Conservation (phyloP, 306 rosid species). For the Fragaria ananassa region DNA sequence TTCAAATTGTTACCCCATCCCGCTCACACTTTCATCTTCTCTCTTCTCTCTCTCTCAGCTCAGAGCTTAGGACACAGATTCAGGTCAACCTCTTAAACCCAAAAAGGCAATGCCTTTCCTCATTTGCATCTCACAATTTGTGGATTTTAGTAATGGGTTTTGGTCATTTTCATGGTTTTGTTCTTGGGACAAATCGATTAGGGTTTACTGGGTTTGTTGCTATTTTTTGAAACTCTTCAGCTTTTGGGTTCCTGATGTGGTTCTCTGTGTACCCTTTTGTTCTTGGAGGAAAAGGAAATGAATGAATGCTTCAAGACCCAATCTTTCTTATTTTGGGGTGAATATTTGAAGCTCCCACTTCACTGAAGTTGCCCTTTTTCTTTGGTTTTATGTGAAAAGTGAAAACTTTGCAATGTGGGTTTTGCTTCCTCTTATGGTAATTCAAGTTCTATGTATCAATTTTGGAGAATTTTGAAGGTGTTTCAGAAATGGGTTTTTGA, state of each 20-base stretch:
- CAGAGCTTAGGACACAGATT: conserved; percentile 41
- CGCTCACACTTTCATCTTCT: conserved; percentile 20
- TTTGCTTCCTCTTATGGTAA: background rate
- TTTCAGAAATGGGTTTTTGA: background rate
- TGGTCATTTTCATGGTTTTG: background rate
- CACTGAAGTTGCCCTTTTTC: background rate
- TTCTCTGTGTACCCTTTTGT: background rate
- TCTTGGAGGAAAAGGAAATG: conserved; percentile 6
- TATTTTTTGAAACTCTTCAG: conserved; percentile 1
- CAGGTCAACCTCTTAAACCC: conserved; percentile 40
- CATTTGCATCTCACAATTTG: background rate
- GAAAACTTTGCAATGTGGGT: background rate
- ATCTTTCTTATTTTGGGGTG: background rate
- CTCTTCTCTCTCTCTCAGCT: background rate
- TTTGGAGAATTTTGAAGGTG: conserved; percentile 12
- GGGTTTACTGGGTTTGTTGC: conserved; percentile 24
- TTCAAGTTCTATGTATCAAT: conserved; percentile 4
- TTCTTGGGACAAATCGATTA: conserved; percentile 17
- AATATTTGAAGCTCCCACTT: conserved; percentile 4
- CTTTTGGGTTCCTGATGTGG: background rate
- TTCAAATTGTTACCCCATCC: conserved; percentile 21
- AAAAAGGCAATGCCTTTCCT: conserved; percentile 5
- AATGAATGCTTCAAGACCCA: background rate
- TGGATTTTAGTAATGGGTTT: background rate
- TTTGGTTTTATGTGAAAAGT: background rate